Evolutionary conservation across 768 basidiomycete genomes (phyloP).

Genomic region (Agrocybe praecox): DNA sequence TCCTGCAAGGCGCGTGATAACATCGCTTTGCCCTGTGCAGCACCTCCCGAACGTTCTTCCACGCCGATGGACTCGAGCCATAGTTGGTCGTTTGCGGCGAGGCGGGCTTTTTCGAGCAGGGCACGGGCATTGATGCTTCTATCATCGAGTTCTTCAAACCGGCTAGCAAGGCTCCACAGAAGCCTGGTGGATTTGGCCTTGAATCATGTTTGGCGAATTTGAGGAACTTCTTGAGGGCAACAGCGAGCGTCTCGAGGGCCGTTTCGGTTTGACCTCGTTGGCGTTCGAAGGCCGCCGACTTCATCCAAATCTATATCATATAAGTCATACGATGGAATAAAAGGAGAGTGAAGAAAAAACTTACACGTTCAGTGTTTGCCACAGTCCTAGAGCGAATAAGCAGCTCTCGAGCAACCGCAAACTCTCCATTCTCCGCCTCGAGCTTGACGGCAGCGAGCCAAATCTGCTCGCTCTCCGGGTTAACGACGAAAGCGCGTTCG

Average conservation of each 20-base stretch:
- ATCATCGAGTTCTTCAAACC: constrained; percentile 88
- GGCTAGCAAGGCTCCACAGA: constrained; percentile 84
- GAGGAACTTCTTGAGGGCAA: constrained; percentile 83
- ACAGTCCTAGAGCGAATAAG: constrained; percentile 88
- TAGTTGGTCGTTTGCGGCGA: constrained; percentile 41
- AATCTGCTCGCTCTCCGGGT: constrained; percentile 95
- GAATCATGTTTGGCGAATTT: constrained; percentile 96
- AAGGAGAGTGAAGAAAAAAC: constrained; percentile 20
- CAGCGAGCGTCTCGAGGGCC: constrained; percentile 74
- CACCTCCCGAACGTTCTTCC: constrained; percentile 85
- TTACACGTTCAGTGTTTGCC: constrained; percentile 88
- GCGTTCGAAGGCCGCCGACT: constrained; percentile 93
- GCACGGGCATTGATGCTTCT: constrained; percentile 93
- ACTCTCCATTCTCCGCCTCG: constrained; percentile 93
- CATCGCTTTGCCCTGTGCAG: constrained; percentile 85
- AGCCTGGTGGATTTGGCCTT: constrained; percentile 84
- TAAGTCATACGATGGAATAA: background rate
- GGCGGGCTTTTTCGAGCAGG: constrained; percentile 85
- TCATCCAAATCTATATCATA: constrained; percentile 91
- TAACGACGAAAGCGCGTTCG: constrained; percentile 88
- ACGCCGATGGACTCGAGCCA: constrained; percentile 47
- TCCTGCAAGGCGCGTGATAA: constrained; percentile 92
- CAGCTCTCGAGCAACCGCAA: constrained; percentile 83
- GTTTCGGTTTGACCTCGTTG: constrained; percentile 77
- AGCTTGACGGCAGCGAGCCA: constrained; percentile 98